Base-by-base conservation (phyloP, 768 basidiomycete species). In the Macrolepiota albuminosa region DNA sequence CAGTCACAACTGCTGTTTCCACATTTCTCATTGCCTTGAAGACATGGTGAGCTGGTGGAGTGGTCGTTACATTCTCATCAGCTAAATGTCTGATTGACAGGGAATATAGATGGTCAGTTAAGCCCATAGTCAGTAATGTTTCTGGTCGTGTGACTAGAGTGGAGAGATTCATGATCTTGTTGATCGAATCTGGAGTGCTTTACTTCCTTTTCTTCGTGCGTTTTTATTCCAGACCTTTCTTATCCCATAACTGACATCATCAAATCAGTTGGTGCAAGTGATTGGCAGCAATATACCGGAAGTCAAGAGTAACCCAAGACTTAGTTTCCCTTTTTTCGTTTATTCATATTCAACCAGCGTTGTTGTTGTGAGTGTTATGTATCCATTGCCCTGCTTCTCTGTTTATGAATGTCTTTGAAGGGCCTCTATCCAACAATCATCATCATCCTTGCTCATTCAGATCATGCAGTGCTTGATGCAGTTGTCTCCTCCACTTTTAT, bases 141-240 rank as follows among this genome's bases (percentile, higher is more conserved):
- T 18, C 4, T 43, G 42, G 42, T 43, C 42, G 9, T 43, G 42
- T 3, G 7, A 43, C 42, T n/a, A n/a, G 48, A 46, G 57, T 47
- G 2, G 61, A 62, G 29, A 58, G 61, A n/a, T 43, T 43, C 42
- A 43, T 43, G 61, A 58, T 62, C n/a, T 24, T 62, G 34, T 31
- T 59, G 26, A 24, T 59, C 34, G 61, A 62, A 31, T 59, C 61
- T 21, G 61, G 61, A 26, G n/a, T 56, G 8, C 42, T 62, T 29
- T 62, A 62, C 26, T 62, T 62, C 37, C 42, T 59, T 1, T 62
- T 62, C 6, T 62, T 62, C 45, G 61, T 56, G 40, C 3, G 61
- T 49, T 16, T 26, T n/a, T 4, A 18, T 18, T 29, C 42, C 39
- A 43, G n/a, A n/a, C 3, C n/a, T 43, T n/a, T n/a, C 18, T 43